phyloP scores from a whole-genome alignment of 1,139 yeast species.

The Casaregolazyma suthepensis region DNA sequence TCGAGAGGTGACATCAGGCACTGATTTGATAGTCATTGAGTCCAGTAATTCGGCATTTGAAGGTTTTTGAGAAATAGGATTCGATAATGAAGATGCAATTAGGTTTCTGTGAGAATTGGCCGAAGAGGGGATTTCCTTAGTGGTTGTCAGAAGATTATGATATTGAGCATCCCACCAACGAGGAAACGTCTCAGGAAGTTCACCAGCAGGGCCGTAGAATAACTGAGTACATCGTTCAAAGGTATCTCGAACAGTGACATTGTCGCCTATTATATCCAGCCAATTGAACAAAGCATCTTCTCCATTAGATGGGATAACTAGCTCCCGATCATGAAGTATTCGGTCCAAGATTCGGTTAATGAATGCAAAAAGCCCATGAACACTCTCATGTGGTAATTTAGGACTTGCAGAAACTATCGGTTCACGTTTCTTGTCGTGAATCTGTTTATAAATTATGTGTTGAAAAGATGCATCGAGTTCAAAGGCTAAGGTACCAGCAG shows the following conservation, averaged over 20 bases:
- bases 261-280: constrained; percentile 15
- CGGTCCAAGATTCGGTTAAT: constrained; percentile 14
- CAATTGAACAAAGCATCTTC: constrained; percentile 11
- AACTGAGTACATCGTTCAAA: constrained; percentile 18
- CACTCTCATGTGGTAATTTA: constrained; percentile 18
- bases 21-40: neutral
- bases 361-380: constrained; percentile 11
- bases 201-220: constrained; percentile 13
- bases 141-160: neutral
- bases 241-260: constrained; percentile 15
- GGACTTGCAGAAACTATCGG: constrained; percentile 19
- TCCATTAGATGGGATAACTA: neutral
- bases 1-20: neutral
- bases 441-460: constrained; percentile 16
- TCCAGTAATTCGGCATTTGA: neutral
- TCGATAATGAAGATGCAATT: neutral
- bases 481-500: constrained; percentile 15
- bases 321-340: constrained; percentile 5
- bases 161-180: constrained; percentile 3
- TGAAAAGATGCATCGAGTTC: constrained; percentile 23
- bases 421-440: constrained; percentile 10
- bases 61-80: neutral
- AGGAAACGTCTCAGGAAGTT: neutral
- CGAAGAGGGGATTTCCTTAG: neutral
- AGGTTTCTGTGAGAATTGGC: neutral